Evolutionary conservation across 768 basidiomycete genomes (phyloP), one percentile per base, ranked within the genome.

Genomic region (Porphyrellus cyaneotinctus): DNA sequence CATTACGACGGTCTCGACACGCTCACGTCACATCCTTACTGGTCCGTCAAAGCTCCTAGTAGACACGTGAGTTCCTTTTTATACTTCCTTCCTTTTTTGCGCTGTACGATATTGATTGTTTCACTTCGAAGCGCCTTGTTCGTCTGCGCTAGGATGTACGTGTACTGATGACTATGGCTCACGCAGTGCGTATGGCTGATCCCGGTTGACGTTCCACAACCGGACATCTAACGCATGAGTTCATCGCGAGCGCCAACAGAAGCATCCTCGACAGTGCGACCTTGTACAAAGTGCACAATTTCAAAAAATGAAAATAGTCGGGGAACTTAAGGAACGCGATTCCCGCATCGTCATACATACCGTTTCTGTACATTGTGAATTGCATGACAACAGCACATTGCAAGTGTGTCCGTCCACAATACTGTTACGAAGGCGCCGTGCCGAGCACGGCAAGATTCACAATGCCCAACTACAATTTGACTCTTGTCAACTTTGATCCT

Each of bases 211-310:
- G 32, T 65, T 66, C 58, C 65, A 67, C 48, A 67, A 66, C 32
- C 57, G 61, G 24, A 66, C 65, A 66, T 26, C 52, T 66, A 35
- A 67, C 65, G 6, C 65, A 66, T 39, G 65, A 66, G 47, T 67
- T 66, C 17, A 51, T 65, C 24, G 61, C 65, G 30, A 66, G 65
- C 30, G 65, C 65, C 7, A 66, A 67, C n/a, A 63, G 65, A 18
- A 59, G 39, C 12, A 44, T 66, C 12, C 49, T 66, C 6, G 65
- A 66, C 22, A 43, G 47, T 1, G 65, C 59, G 10, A 61, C 63
- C 0, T 44, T 67, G 49, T 67, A 67, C 50, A 59, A 67, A 15
- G 58, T 41, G 12, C 64, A 67, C 38, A 23, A 63, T 7, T 57
- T 54, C 36, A n/a, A 9, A 18, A 38, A 36, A 36, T 3, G 41